Evolutionary conservation across 2,329 filamentous ascomycete genomes (phyloP).

Genomic region (Uncinocarpus reesii): DNA sequence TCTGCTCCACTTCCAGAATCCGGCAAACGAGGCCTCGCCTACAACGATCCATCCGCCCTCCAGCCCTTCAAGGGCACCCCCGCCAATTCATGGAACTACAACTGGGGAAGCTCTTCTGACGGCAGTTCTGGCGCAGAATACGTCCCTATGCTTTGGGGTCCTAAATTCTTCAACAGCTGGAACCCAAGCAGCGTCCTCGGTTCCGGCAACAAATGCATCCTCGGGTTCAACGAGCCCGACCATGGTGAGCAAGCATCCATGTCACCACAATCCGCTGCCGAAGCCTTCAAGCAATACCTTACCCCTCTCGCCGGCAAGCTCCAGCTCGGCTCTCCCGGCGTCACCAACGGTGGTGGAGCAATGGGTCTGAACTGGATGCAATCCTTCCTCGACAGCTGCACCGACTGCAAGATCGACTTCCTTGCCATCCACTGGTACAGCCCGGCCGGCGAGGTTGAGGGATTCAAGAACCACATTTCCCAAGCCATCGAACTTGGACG

Average conservation of each 20-base stretch:
- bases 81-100: constrained; percentile 36
- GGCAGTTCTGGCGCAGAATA: constrained; percentile 28
- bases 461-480: constrained; percentile 33
- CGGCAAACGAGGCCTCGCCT: constrained; percentile 30
- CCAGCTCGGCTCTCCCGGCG: constrained; percentile 35
- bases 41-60: constrained; percentile 32
- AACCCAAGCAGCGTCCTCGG: constrained; percentile 27
- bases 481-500: constrained; percentile 28
- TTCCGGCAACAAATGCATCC: constrained; percentile 29
- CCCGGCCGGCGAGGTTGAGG: constrained; percentile 20
- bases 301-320: constrained; percentile 29
- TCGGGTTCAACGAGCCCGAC: constrained; percentile 42
- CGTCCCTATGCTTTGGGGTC: constrained; percentile 39
- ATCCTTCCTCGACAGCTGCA: constrained; percentile 32
- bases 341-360: constrained; percentile 30
- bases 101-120: constrained; percentile 31
- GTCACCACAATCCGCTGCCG: constrained; percentile 29
- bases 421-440: constrained; percentile 41
- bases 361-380: constrained; percentile 35
- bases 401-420: constrained; percentile 32
- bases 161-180: constrained; percentile 31
- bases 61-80: constrained; percentile 24
- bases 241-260: constrained; percentile 31
- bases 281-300: constrained; percentile 31
- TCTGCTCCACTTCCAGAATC: too few relatives aligned